These are phyloP conservation scores for Metschnikowia peoriensis DNA, from an alignment of 805 yeast genomes.

Conservation along the genomic window DNA sequence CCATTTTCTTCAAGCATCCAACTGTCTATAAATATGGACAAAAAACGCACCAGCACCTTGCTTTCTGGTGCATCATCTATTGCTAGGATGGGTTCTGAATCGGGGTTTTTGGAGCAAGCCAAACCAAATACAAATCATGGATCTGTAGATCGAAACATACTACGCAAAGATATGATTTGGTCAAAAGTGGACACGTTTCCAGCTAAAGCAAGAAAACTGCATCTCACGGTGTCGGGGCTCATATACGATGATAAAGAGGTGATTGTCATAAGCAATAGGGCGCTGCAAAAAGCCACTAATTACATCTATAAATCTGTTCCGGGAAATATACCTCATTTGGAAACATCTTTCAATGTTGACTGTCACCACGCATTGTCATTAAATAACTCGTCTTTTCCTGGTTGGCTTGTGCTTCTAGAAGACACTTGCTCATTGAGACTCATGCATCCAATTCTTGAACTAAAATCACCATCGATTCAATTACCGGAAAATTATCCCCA, in stretches of 20 bases:
- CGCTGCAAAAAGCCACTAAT: conserved; percentile 44
- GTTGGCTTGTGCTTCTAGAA: conserved; percentile 45
- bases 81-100: conserved; percentile 44
- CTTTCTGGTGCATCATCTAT: conserved; percentile 44
- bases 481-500: conserved; percentile 19
- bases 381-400: conserved; percentile 34
- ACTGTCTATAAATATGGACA: conserved; percentile 38
- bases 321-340: conserved; percentile 29
- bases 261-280: conserved; percentile 50
- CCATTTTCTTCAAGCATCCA: conserved; percentile 5
- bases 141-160: conserved; percentile 21
- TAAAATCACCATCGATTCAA: conserved; percentile 34
- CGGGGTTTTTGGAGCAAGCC: conserved; percentile 28
- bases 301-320: conserved; percentile 46
- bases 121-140: conserved; percentile 12
- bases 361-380: conserved; percentile 35
- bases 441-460: conserved; percentile 57
- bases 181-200: conserved; percentile 53
- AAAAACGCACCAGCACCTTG: conserved; percentile 43
- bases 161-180: conserved; percentile 68
- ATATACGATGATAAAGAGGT: conserved; percentile 58
- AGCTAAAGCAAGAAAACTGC: conserved; percentile 26
- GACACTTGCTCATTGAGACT: conserved; percentile 36
- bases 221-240: conserved; percentile 39
- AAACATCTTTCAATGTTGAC: conserved; percentile 8